Conservation (phyloP, 441 rosid species). For the Cnidoscolus chayamansa region DNA sequence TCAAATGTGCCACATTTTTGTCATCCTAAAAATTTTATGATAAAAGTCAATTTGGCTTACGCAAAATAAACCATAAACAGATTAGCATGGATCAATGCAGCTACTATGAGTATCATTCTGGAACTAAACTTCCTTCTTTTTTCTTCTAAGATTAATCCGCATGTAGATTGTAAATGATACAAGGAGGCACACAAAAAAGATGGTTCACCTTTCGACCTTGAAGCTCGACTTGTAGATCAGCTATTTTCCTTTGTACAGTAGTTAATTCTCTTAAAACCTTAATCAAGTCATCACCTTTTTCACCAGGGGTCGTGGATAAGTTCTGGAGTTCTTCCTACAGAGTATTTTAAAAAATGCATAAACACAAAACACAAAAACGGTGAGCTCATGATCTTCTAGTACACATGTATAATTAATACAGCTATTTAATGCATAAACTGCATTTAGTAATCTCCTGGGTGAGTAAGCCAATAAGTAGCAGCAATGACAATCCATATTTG, state of each 20-base stretch:
- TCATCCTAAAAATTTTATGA: conserved; percentile 55
- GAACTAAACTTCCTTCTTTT: not conserved
- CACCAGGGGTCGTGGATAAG: conserved; percentile 48
- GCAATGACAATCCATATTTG: too few species aligned
- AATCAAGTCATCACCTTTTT: conserved; percentile 75
- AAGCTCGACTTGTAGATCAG: conserved; percentile 92
- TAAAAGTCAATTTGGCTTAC: not conserved
- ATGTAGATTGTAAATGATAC: not conserved
- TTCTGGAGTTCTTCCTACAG: conserved; percentile 78
- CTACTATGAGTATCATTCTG: too few species aligned
- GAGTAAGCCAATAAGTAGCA: not conserved
- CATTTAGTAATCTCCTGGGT: not conserved
- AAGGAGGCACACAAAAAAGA: not conserved
- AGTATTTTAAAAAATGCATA: not conserved
- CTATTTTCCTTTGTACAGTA: conserved; percentile 78
- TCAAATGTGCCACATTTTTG: conserved; percentile 91
- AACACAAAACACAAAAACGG: not conserved
- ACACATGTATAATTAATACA: not conserved
- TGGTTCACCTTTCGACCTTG: conserved; percentile 87
- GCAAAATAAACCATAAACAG: not conserved
- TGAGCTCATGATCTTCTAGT: conserved; percentile 7
- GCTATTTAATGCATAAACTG: not conserved
- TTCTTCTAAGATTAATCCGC: not conserved
- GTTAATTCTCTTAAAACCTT: conserved; percentile 79
- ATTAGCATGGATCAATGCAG: not conserved